phyloP scores from a whole-genome alignment of 495 filamentous ascomycete genomes.

The Neurospora africana region DNA sequence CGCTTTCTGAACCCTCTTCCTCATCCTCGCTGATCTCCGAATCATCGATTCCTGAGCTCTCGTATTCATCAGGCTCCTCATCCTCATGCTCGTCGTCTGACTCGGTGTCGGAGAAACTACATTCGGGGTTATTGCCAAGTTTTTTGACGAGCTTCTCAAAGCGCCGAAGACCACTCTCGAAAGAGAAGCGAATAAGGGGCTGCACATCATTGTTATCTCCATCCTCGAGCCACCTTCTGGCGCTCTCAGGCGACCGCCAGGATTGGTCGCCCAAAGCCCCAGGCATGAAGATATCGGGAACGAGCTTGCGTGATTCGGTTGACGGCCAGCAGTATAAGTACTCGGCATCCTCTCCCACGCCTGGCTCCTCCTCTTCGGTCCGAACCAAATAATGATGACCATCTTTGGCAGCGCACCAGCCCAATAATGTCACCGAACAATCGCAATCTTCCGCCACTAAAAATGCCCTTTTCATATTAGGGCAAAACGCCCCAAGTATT shows the following conservation, averaged over 20 bases:
- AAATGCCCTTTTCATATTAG: slow-evolving; percentile 13
- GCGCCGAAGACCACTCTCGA: neutral
- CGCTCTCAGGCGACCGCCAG: neutral
- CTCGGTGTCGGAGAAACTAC: neutral
- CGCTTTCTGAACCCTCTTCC: neutral
- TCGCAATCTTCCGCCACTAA: neutral
- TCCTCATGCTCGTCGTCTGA: slow-evolving; percentile 1
- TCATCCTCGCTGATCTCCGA: slow-evolving; percentile 9
- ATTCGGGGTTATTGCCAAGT: neutral
- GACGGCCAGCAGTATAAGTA: slow-evolving; percentile 27
- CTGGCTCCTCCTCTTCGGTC: slow-evolving; percentile 8
- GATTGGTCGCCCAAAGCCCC: neutral
- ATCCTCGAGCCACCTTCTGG: neutral
- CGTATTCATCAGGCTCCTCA: slow-evolving; percentile 15
- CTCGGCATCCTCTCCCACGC: slow-evolving; percentile 4
- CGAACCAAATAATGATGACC: slow-evolving; percentile 9
- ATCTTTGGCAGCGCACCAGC: slow-evolving; percentile 21
- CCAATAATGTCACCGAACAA: neutral
- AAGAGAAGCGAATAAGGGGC: slow-evolving; percentile 19
- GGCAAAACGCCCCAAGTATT: neutral
- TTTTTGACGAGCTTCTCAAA: slow-evolving; percentile 4
- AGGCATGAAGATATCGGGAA: neutral
- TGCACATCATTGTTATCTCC: neutral
- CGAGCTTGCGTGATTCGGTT: slow-evolving; percentile 1
- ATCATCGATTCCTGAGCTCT: slow-evolving; percentile 25